Base-by-base conservation (phyloP, 768 basidiomycete genomes). In the Tylopilus intermedius region DNA sequence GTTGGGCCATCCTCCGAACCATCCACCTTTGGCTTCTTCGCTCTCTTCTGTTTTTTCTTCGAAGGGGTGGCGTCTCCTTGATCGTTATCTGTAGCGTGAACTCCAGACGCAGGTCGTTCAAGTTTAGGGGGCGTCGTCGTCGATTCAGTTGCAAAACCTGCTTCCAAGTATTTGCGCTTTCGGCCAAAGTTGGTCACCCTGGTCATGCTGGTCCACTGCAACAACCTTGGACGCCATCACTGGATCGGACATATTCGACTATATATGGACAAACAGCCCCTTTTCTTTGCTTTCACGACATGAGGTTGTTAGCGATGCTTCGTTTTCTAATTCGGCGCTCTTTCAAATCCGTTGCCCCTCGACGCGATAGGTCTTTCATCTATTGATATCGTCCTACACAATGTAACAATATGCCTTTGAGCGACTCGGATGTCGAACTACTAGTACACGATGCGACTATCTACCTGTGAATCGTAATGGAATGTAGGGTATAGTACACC, bases 111-210 rank as follows among this genome's bases (percentile, higher is more conserved):
- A 32, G 29, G 40, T 22, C 38, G 51, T 45, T 55, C 45, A 22
- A 18, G 18, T 18, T 18, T 1, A 11, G 38, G 44, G 37, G 44
- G 37, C 21, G 54, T 38, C 18, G 50, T 43, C 13, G 66, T 9
- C 14, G 22, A 27, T 15, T 56, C 55, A 29, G 45, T 49, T 32
- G 55, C 32, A 57, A 86, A 80, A 0, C 79, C 82, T 13, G 87
- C 84, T 55, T 90, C 75, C 13, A 89, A 57, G 61, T 88, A 81
- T 5, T 81, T 84, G 46, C 88, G 73, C 65, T 90, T 91, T 49
- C 78, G 76, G n/a, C 83, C 84, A 66, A 90, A 77, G 59, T 81
- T 83, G 8, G 89, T 88, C 51, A 83, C 72, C 40, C 88, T 80
- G 13, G 88, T 89, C 88, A 90, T 52, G 45, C 30, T 45, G 11